Evolutionary conservation across 768 basidiomycete genomes (phyloP), one percentile per base, ranked within the genome.

Genomic region (Russula sp.): DNA sequence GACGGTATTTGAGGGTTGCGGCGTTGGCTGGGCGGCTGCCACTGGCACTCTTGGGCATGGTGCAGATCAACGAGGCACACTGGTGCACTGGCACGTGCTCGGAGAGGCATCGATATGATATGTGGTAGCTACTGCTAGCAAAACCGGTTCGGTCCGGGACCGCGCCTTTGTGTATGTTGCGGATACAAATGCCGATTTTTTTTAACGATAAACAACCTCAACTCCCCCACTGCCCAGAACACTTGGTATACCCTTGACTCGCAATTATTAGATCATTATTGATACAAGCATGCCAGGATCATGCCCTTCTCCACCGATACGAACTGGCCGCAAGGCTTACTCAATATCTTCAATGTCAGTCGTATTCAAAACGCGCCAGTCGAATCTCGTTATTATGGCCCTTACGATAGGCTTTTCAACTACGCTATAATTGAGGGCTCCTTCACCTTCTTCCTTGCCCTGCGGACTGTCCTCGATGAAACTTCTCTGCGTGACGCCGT

Each of bases 1-100:
- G 84, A 87, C 22, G 42, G 90, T 92, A 54, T 93, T 90, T 67
- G 76, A 76, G 22, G 84, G 83, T 49, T 80, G 91, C 61, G 81
- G 83, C 6, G 80, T 82, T 57, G 91, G 91, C 0, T 93, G 27
- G 27, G 27, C 27, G 27, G 27, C 27, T 27, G 27, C 27, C 27
- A 27, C 27, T 27, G 27, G 2, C 27, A 27, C 27, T 2, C 27
- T 27, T 27, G 27, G 27, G 27, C 22, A 22, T 22, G 22, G 22
- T 22, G 22, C 27, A 27, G 1, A 3, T 27, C 27, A 27, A 27
- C 27, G 27, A 27, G 27, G 27, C 27, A 27, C 27, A 27, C 27
- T 27, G 27, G 27, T 27, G 27, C 27, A 27, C 27, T 27, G 27
- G 27, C 27, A 27, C 27, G 27, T 27, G 27, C 27, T 27, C 2